phyloP scores from a whole-genome alignment of 2,329 filamentous ascomycete species.

The Trichoderma cornu-damae region DNA sequence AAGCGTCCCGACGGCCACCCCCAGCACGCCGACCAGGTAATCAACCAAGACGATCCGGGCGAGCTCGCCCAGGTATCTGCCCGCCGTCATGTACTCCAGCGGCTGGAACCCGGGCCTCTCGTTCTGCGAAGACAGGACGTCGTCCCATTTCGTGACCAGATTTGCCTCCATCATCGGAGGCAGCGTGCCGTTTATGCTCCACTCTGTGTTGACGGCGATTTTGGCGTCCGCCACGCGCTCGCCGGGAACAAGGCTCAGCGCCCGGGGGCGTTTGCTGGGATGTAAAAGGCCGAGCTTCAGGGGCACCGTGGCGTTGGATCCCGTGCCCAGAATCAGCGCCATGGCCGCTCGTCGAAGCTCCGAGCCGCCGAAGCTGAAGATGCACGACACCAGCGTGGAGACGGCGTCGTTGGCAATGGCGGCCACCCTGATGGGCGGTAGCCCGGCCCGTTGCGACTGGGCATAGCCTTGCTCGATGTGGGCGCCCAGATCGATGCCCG shows the following conservation, averaged over 20 bases:
- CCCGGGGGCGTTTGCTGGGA: conserved; percentile 53
- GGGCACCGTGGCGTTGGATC: conserved; percentile 74
- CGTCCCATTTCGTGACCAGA: conserved; percentile 68
- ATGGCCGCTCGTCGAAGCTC: conserved; percentile 63
- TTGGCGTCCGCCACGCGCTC: conserved; percentile 49
- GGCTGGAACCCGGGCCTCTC: conserved; percentile 73
- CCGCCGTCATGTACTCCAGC: conserved; percentile 79
- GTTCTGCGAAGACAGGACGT: conserved; percentile 58
- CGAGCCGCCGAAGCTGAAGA: conserved; percentile 62
- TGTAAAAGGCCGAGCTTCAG: conserved; percentile 60
- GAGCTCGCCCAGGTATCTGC: conserved; percentile 71
- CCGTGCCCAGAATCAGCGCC: conserved; percentile 77
- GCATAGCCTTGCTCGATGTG: conserved; percentile 56
- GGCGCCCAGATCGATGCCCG: conserved; percentile 55
- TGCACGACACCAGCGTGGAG: conserved; percentile 70
- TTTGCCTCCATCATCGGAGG: conserved; percentile 57
- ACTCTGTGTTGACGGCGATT: conserved; percentile 78
- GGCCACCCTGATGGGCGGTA: conserved; percentile 64
- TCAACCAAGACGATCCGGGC: conserved; percentile 65
- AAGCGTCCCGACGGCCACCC: conserved; percentile 40
- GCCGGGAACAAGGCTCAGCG: conserved; percentile 45
- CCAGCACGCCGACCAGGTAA: conserved; percentile 48
- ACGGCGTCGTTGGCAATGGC: conserved; percentile 81
- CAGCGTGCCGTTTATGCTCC: conserved; percentile 74
- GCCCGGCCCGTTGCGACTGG: conserved; percentile 38